Base-by-base conservation (phyloP, 768 basidiomycete genomes). In the Rubroboletus satanas region DNA sequence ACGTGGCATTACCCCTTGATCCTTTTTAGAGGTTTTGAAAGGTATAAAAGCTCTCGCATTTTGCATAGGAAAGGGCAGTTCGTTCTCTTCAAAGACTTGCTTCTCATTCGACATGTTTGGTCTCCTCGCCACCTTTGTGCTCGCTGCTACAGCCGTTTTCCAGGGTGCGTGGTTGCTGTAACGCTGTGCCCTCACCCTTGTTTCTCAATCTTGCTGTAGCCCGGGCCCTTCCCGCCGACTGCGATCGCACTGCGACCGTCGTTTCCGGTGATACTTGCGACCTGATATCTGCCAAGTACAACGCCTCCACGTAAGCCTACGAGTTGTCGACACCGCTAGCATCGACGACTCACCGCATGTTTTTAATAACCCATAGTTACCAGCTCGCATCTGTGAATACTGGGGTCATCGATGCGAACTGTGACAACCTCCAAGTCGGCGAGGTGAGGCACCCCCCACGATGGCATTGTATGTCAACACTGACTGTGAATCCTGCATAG, bases 191-290 rank as follows among this genome's bases (percentile, higher is more conserved):
- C n/a, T 38, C 15, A 12, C 7, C 9, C 12, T 47, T 44, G 28
- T 50, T 31, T 52, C 37, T 55, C 15, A 54, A 5, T 23, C 9
- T 21, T 7, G 83, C 26, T 64, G 66, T 57, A 31, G 84, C 85
- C 64, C 82, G 77, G 26, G 74, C 55, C 9, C 57, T 73, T 52
- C 77, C 77, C 35, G 57, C 65, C 48, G 62, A 71, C 42, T 89
- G 88, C 66, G 73, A 78, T n/a, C 82, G 88, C 59, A 76, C 66
- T 18, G 84, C 84, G 66, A 85, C 80, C 49, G 77, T 90, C 50
- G 61, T 71, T 55, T 62, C 65, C 7, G 82, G 81, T 33, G 84
- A 88, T 64, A 80, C 77, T 54, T 90, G 88, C 66, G n/a, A 89
- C 69, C 62, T 56, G 52, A 90, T 90, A 68, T 88, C 83, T 60